These are phyloP conservation scores for Macaranga tanarius DNA, from an alignment of 441 rosid species.

Conservation along the genomic window DNA sequence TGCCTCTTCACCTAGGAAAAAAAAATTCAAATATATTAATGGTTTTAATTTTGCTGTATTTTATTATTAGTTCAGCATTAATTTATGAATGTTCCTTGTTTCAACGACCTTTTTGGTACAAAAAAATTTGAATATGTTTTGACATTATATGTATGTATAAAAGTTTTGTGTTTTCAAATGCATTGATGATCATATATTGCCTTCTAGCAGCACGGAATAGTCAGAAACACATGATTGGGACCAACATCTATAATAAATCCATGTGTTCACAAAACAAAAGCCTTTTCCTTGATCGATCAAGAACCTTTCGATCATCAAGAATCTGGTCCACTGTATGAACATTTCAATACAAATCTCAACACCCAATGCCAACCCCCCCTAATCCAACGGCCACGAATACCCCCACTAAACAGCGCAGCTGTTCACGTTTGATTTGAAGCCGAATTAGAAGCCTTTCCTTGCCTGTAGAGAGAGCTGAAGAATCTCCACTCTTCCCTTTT, in stretches of 20 bases:
- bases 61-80: no score
- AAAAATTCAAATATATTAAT: no score
- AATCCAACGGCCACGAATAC: slow-evolving; percentile 34
- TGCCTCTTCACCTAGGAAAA: no score
- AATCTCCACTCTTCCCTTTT: slow-evolving; percentile 2
- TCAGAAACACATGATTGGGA: slow-evolving; percentile 18
- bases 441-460: neutral
- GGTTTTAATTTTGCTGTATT: no score
- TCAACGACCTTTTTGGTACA: neutral
- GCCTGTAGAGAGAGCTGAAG: neutral
- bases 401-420: slow-evolving; percentile 15
- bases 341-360: slow-evolving; percentile 17
- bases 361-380: slow-evolving; percentile 26
- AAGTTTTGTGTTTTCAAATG: no score
- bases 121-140: neutral
- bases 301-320: slow-evolving; percentile 32
- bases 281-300: neutral
- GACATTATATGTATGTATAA: no score
- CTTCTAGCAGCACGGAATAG: neutral
- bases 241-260: slow-evolving; percentile 10
- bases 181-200: neutral
- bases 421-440: slow-evolving; percentile 20
- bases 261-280: slow-evolving; percentile 10
- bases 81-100: no score
- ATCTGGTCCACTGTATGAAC: slow-evolving; percentile 33